Conservation (phyloP, 345 rosid species). For the Rhizophora apiculata region DNA sequence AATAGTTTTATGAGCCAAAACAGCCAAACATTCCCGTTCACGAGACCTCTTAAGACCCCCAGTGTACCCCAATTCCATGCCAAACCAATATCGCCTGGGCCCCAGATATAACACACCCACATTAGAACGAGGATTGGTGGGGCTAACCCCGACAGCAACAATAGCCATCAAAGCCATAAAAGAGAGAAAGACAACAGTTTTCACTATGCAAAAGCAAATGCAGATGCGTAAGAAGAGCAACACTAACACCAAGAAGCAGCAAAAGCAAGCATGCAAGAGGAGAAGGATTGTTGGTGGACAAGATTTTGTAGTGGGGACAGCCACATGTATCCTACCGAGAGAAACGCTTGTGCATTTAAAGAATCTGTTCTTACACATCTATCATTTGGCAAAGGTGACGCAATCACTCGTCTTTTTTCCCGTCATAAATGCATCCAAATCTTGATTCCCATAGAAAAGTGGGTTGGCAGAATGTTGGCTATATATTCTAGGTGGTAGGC, state of each 20-base stretch:
- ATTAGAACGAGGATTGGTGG: conserved; percentile 33
- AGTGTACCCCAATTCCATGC: conserved; percentile 26
- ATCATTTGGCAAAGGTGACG: too few species aligned
- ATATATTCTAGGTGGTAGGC: too few species aligned
- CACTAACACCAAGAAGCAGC: too few species aligned
- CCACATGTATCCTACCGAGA: background rate
- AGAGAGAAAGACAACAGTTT: conserved; percentile 4
- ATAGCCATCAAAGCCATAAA: conserved; percentile 56
- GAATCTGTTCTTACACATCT: too few species aligned
- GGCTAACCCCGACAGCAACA: conserved; percentile 49
- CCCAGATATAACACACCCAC: conserved; percentile 35
- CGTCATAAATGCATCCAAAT: too few species aligned
- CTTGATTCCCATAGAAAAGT: too few species aligned
- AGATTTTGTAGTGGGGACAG: conserved; percentile 17
- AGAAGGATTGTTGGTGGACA: conserved; percentile 15
- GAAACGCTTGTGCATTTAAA: conserved; percentile 5
- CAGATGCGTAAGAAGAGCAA: background rate
- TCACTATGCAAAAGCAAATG: conserved; percentile 5
- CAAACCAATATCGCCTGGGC: conserved; percentile 33
- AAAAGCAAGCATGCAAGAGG: background rate
- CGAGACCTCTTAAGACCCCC: conserved; percentile 15
- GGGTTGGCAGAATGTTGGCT: too few species aligned
- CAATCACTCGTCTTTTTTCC: too few species aligned
- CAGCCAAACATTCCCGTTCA: conserved; percentile 49
- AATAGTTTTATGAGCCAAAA: conserved; percentile 41